Evolutionary conservation across 2,329 filamentous ascomycete genomes (phyloP).

Genomic region (Alternaria angustiovoidea): DNA sequence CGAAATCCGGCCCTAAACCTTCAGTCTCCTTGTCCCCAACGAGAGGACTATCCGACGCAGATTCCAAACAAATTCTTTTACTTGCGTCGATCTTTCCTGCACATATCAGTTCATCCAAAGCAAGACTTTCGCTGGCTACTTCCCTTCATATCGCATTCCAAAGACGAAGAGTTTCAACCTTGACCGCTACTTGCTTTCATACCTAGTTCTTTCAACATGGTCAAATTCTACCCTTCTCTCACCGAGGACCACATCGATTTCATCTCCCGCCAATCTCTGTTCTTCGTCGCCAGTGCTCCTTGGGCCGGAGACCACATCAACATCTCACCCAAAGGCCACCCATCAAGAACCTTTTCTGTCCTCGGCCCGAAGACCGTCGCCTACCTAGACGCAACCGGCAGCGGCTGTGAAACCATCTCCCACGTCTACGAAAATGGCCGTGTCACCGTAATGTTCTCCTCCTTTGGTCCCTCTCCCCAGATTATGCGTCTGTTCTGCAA

Average conservation of each 20-base stretch:
- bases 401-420: constrained; percentile 77
- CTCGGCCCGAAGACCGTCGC: constrained; percentile 66
- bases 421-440: constrained; percentile 81
- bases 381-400: constrained; percentile 78
- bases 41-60: neutral
- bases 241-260: constrained; percentile 66
- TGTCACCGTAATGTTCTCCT: constrained; percentile 77
- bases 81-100: neutral
- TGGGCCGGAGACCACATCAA: constrained; percentile 75
- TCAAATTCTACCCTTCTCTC: constrained; percentile 66
- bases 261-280: constrained; percentile 73
- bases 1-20: neutral
- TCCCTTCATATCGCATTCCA: neutral
- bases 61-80: neutral
- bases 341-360: constrained; percentile 68
- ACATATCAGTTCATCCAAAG: neutral
- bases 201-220: constrained; percentile 56
- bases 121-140: neutral
- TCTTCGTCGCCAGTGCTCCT: constrained; percentile 78
- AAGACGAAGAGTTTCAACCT: neutral
- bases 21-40: neutral
- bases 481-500: constrained; percentile 72
- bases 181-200: constrained; percentile 10
- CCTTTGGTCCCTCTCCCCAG: constrained; percentile 66
- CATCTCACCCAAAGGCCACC: constrained; percentile 76